Base-by-base conservation (phyloP, 2,329 filamentous ascomycete genomes). In the Exophiala calicioides region DNA sequence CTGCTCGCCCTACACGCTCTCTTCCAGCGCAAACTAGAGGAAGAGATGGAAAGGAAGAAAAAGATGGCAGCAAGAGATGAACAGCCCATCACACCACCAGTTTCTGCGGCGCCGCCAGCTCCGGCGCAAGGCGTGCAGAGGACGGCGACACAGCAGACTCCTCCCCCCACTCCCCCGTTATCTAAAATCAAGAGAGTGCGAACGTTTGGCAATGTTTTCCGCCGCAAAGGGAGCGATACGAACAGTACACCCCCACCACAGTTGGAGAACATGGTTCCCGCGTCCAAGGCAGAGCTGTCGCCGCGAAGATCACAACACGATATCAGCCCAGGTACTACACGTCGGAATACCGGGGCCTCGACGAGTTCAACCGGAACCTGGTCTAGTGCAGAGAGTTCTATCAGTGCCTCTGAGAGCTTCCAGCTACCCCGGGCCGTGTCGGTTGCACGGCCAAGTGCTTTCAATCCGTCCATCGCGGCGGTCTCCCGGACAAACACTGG, bases 11-110 rank as follows among this genome's bases (percentile, higher is more conserved):
- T 51, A n/a, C 33, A 46, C 27, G 30, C 30, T n/a, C 31, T 51
- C 1, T 42, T 37, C 18, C 31, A 46, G 37, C 42, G 47, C 24
- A 51, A 46, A 18, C 35, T 47, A 12, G 43, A 46, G n/a, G 36
- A 51, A 24, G 47, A 51, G 10, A 46, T 46, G 32, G 34, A 46
- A n/a, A 41, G 30, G 15, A 51, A 51, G 38, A 46, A 29, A 31
- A 31, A 20, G 19, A 6, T 31, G 5, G 13, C 33, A n/a, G 3
- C 23, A 3, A 15, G 21, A 9, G 21, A 43, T 10, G 9, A 37
- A 24, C n/a, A 20, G 10, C 7, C 31, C 23, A 18, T 24, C 12
- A 6, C 45, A 12, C 27, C 20, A 43, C 18, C 38, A 32, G 9
- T 15, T 12, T 21, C 13, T 20, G 5, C 18, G n/a, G n/a, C 32